These are phyloP conservation scores for Lipomyces yamadae DNA, from an alignment of 805 yeast species.

Conservation along the genomic window DNA sequence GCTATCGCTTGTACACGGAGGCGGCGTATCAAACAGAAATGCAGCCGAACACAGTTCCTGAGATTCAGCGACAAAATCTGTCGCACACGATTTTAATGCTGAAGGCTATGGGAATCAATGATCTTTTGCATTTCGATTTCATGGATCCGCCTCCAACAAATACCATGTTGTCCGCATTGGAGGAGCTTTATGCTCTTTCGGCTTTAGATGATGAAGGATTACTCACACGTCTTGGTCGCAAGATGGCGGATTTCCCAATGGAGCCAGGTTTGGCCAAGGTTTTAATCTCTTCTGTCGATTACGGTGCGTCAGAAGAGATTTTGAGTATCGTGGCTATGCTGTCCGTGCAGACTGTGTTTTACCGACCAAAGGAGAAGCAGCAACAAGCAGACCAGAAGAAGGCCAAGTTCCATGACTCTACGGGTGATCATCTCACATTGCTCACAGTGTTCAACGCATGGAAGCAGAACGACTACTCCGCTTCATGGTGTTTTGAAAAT, in stretches of 20 bases:
- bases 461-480: slow-evolving; percentile 67
- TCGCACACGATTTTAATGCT: slow-evolving; percentile 75
- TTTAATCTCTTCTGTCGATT: slow-evolving; percentile 63
- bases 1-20: slow-evolving; percentile 86
- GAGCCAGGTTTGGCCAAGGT: slow-evolving; percentile 88
- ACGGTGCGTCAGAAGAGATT: slow-evolving; percentile 68
- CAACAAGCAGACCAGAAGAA: slow-evolving; percentile 68
- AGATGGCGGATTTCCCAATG: slow-evolving; percentile 90
- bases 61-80: slow-evolving; percentile 83
- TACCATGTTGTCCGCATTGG: slow-evolving; percentile 74
- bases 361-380: slow-evolving; percentile 66
- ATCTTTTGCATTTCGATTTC: slow-evolving; percentile 81
- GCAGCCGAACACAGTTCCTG: slow-evolving; percentile 83
- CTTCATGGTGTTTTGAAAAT: slow-evolving; percentile 84
- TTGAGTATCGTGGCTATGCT: slow-evolving; percentile 81
- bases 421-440: slow-evolving; percentile 81
- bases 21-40: slow-evolving; percentile 79
- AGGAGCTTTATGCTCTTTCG: slow-evolving; percentile 81
- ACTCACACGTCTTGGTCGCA: slow-evolving; percentile 74
- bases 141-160: slow-evolving; percentile 86
- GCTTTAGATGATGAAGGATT: slow-evolving; percentile 82
- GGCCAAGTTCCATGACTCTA: slow-evolving; percentile 56
- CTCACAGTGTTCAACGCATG: slow-evolving; percentile 79
- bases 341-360: slow-evolving; percentile 74
- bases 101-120: slow-evolving; percentile 82